phyloP scores from a whole-genome alignment of 2,329 filamentous ascomycete species.

The Ceratocystis huliohia region DNA sequence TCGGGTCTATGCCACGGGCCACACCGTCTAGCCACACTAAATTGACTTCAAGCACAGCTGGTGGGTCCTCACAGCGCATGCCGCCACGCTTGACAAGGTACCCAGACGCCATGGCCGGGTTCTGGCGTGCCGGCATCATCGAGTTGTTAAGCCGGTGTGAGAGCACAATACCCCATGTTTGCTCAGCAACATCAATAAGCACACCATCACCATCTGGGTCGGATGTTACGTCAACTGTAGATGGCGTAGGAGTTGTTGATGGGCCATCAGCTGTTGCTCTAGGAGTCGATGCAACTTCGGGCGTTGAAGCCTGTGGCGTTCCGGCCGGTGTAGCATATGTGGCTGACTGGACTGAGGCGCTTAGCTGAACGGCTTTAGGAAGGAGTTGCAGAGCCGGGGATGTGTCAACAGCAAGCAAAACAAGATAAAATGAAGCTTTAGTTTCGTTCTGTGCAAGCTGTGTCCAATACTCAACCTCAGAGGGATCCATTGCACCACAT shows the following conservation, averaged over 20 bases:
- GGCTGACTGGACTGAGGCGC: constrained; percentile 26
- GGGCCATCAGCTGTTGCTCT: constrained; percentile 47
- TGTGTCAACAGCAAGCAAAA: constrained; percentile 52
- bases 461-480: constrained; percentile 51
- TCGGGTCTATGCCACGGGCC: constrained; percentile 45
- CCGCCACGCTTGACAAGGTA: constrained; percentile 54
- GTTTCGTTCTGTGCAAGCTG: constrained; percentile 40
- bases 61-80: constrained; percentile 42
- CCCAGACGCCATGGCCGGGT: constrained; percentile 48
- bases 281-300: constrained; percentile 49
- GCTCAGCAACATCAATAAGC: constrained; percentile 59
- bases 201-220: constrained; percentile 49
- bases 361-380: constrained; percentile 40
- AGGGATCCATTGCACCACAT: constrained; percentile 52
- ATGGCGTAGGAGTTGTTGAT: constrained; percentile 31
- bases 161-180: constrained; percentile 62
- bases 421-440: constrained; percentile 40
- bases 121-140: constrained; percentile 40
- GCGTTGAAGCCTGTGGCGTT: constrained; percentile 46
- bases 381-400: constrained; percentile 51
- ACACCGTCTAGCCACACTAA: constrained; percentile 45
- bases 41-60: constrained; percentile 50
- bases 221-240: constrained; percentile 30
- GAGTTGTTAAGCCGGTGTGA: constrained; percentile 53
- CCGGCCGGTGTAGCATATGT: constrained; percentile 52